A percentile compares a stretch with the other conserved stretches of the same genome.
Evolutionary conservation across 208 protist species (phyloP).

Genomic region (Trichomonas tenax): DNA sequence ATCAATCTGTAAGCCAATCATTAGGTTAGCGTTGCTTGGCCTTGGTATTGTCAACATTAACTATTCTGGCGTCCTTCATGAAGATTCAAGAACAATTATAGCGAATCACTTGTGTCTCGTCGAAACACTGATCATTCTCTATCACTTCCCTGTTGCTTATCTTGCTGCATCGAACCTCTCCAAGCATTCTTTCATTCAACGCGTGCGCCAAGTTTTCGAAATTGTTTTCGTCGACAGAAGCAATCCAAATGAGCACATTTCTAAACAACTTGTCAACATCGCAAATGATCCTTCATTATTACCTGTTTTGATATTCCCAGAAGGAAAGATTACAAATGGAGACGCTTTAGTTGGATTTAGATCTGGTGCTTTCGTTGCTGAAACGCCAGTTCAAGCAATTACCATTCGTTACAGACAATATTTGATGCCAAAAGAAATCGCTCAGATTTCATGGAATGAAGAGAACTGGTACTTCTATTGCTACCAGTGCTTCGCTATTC

Average conservation of each 20-base stretch:
- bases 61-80: background rate
- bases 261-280: background rate
- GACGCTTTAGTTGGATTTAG: background rate
- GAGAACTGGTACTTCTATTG: background rate
- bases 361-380: background rate
- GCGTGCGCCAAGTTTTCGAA: background rate
- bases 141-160: constrained; percentile 1
- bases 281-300: background rate
- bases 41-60: background rate
- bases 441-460: background rate
- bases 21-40: background rate
- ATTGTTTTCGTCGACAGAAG: background rate
- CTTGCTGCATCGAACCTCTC: background rate
- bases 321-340: constrained; percentile 6
- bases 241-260: background rate
- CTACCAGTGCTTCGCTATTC: background rate
- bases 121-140: background rate
- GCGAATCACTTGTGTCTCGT: background rate
- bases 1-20: background rate
- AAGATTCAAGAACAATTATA: background rate
- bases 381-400: background rate
- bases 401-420: background rate
- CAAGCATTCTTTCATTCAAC: background rate
- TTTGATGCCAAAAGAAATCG: background rate
- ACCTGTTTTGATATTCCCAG: background rate